Percentiles rank a stretch among this genome's conserved stretches.
Conservation (phyloP, 768 basidiomycete species). For the Dioszegia aurantiaca region DNA sequence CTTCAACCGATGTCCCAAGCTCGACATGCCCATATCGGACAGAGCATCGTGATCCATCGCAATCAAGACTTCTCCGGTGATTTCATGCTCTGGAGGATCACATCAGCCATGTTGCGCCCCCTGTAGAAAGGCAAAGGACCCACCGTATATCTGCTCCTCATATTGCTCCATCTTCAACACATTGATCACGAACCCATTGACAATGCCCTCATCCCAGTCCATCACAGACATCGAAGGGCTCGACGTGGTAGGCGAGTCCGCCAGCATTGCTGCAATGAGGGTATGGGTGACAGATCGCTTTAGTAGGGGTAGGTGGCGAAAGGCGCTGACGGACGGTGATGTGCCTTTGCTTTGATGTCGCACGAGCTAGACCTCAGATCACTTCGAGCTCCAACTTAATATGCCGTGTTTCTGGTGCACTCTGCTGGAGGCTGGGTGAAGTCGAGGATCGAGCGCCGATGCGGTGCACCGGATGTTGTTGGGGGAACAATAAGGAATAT, state of each 20-base stretch:
- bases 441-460: background rate
- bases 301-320: no score
- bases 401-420: no score
- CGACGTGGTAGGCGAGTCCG: slow-evolving; percentile 9
- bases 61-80: slow-evolving; percentile 84
- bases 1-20: slow-evolving; percentile 83
- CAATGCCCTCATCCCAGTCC: slow-evolving; percentile 56
- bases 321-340: no score
- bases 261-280: background rate
- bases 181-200: slow-evolving; percentile 61
- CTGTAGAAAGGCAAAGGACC: slow-evolving; percentile 22
- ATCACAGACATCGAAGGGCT: slow-evolving; percentile 34
- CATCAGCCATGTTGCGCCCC: background rate
- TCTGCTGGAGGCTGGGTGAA: no score
- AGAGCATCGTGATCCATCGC: slow-evolving; percentile 78
- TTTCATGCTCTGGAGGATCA: slow-evolving; percentile 69
- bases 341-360: no score
- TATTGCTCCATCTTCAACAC: slow-evolving; percentile 74
- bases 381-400: no score
- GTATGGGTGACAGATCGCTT: no score
- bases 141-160: slow-evolving; percentile 75
- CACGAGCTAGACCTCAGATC: no score
- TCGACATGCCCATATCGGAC: slow-evolving; percentile 80
- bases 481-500: background rate
- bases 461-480: background rate